Conservation (phyloP, 257 asterid species). For the Perilla frutescens region DNA sequence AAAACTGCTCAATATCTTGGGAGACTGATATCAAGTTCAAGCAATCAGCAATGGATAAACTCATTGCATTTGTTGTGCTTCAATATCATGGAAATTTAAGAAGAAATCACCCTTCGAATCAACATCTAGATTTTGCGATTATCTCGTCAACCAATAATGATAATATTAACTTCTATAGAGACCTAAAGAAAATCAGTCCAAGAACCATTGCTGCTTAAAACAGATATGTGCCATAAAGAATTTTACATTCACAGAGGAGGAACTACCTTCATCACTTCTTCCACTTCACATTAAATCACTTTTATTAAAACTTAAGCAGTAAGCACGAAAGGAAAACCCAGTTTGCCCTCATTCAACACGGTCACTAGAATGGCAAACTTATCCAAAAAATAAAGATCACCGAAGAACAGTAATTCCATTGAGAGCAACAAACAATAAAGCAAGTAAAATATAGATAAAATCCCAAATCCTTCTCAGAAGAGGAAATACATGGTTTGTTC, state of each 20-base stretch:
- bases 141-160: not conserved
- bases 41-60: no score
- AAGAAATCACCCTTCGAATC: not conserved
- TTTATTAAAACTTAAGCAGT: not conserved
- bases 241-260: not conserved
- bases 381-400: not conserved
- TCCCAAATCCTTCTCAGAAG: constrained; percentile 18
- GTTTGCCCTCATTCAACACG: not conserved
- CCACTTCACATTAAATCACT: not conserved
- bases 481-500: constrained; percentile 20
- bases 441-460: constrained; percentile 15
- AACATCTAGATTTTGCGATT: not conserved
- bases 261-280: not conserved
- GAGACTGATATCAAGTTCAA: no score
- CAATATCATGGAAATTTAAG: not conserved
- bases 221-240: not conserved
- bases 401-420: not conserved
- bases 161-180: not conserved
- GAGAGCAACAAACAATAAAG: constrained; percentile 15
- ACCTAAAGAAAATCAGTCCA: not conserved
- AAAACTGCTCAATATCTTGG: no score
- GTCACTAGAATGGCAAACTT: not conserved
- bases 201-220: not conserved
- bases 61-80: not conserved
- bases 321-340: not conserved